Conservation (phyloP, 1,284 basidiomycete genomes). For the Leucoagaricus sp. region DNA sequence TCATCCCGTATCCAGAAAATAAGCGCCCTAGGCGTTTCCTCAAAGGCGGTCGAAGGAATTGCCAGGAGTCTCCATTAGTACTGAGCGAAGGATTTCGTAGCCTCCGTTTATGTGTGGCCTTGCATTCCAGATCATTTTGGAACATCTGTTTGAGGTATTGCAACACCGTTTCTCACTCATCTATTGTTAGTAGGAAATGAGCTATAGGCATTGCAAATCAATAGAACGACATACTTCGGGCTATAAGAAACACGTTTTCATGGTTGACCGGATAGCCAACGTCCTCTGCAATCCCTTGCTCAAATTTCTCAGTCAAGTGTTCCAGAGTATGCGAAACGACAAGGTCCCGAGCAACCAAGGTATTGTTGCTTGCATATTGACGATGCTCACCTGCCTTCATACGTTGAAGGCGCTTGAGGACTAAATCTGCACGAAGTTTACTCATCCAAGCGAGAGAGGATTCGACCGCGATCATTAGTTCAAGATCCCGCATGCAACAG, state of each 20-base stretch:
- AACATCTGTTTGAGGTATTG: background rate
- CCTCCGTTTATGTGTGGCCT: background rate
- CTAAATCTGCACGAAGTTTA: background rate
- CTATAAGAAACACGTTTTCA: background rate
- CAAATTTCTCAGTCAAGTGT: constrained; percentile 1
- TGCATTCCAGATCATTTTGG: background rate
- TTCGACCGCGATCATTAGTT: background rate
- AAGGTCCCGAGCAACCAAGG: background rate
- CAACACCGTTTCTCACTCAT: background rate
- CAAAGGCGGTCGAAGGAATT: no score
- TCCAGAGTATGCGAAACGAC: background rate
- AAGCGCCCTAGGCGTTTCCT: no score
- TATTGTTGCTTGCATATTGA: background rate
- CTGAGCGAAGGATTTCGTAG: background rate
- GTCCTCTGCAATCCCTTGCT: background rate
- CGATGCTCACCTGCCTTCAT: background rate
- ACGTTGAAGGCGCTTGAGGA: background rate
- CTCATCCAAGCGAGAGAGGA: background rate
- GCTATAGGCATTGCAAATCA: no score
- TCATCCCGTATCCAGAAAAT: no score
- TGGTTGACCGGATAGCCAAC: background rate
- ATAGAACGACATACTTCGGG: background rate
- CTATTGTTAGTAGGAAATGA: background rate
- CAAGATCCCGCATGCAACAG: background rate
- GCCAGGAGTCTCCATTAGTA: background rate